Evolutionary conservation across 1,284 basidiomycete species (phyloP), one percentile per base, ranked within the genome.

Genomic region (Rhodotorula sp.): DNA sequence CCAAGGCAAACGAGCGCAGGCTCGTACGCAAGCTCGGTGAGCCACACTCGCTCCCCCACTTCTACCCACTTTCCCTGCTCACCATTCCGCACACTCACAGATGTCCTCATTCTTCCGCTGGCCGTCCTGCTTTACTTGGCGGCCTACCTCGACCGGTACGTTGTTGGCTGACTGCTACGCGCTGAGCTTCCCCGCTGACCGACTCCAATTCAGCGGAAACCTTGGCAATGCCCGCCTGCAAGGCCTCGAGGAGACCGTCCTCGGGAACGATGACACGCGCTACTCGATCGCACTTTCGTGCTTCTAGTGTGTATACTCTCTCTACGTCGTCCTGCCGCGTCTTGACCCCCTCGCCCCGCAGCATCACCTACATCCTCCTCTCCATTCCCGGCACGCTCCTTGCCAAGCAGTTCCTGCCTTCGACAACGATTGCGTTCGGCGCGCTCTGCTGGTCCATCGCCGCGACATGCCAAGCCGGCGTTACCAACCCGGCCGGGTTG

Each of bases 361-460:
- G 48, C 66, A 70, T 75, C 63, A 81, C 82, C 41, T 55, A 61
- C 44, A 53, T 66, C 59, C 0, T 37, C 21, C 36, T 61, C 0
- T 17, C 21, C 19, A 22, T 44, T 12, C 59, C 81, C 54, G 75
- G 75, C 13, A 78, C 80, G 7, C 71, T 79, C 19, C 75, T 78
- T 39, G 76, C 77, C 57, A 80, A 82, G 72, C 54, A 37, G 46
- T 58, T 82, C 72, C 71, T 77, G 32, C 83, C 83, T 6, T 81
- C 80, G 12, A 77, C 75, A 1, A 78, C 82, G 7, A 83, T 84
- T 73, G 79, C 82, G 1, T 63, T 63, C n/a, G 83, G 83, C 13
- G 81, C 82, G 0, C 37, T 83, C 32, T 79, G 82, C 63, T 84
- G 83, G 83, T 80, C 81, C 9, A 77, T 83, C 54, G 82, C 80